phyloP scores from a whole-genome alignment of 1,284 basidiomycete species.

The Ceratobasidium sp. region DNA sequence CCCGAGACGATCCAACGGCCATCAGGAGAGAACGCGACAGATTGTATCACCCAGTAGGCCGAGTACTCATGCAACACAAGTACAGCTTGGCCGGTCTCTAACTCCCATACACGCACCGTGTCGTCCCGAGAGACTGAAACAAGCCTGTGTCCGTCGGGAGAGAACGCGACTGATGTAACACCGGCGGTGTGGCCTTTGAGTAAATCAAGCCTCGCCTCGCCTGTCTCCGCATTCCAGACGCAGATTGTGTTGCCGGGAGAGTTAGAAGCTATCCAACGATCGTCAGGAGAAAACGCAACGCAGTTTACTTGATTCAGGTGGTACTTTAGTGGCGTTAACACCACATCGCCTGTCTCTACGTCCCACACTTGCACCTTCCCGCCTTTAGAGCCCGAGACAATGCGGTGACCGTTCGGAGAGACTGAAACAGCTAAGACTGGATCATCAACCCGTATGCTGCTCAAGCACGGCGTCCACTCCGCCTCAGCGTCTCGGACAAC shows the following conservation, averaged over 20 bases:
- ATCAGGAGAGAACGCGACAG: conserved; percentile 13
- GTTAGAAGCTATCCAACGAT: not conserved
- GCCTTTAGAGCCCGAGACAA: too few relatives aligned
- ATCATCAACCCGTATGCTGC: too few relatives aligned
- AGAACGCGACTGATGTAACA: conserved; percentile 21
- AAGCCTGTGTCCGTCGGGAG: conserved; percentile 24
- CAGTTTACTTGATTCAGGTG: not conserved
- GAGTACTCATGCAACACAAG: not conserved
- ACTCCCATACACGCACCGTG: not conserved
- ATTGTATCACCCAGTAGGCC: not conserved
- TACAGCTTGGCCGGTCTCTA: too few relatives aligned
- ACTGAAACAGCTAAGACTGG: not conserved
- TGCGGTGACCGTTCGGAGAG: not conserved
- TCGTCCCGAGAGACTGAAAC: conserved; percentile 24
- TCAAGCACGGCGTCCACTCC: too few relatives aligned
- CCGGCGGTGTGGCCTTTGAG: conserved; percentile 15
- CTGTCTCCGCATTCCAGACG: not conserved
- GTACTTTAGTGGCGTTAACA: not conserved
- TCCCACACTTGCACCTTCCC: too few relatives aligned
- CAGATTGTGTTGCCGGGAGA: not conserved
- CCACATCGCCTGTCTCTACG: not conserved
- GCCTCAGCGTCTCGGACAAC: not conserved
- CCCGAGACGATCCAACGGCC: too few relatives aligned
- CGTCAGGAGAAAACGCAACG: not conserved
- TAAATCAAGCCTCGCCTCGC: not conserved